phyloP scores from a whole-genome alignment of 495 filamentous ascomycete genomes.

The Hapsidospora chrysogenum region DNA sequence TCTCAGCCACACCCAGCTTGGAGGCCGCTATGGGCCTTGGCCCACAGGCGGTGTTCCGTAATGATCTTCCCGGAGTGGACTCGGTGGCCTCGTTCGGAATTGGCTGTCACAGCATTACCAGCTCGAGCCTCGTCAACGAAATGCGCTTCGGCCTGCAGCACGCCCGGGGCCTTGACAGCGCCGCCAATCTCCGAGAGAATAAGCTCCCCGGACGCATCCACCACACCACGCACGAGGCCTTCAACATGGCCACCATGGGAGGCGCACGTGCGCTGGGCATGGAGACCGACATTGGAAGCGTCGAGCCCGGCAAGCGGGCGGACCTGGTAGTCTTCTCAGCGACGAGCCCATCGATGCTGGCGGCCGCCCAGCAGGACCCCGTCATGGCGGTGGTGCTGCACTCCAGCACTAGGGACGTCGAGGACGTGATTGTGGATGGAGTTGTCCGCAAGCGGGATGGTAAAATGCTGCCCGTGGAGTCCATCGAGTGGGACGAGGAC shows the following conservation, averaged over 20 bases:
- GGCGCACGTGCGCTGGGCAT: slow-evolving; percentile 28
- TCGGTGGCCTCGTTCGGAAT: slow-evolving; percentile 23
- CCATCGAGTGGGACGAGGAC: no score
- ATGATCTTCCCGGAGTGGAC: slow-evolving; percentile 10
- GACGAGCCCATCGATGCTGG: slow-evolving; percentile 20
- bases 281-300: slow-evolving; percentile 23
- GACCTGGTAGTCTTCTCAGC: slow-evolving; percentile 28
- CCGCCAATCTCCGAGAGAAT: slow-evolving; percentile 11
- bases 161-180: slow-evolving; percentile 15
- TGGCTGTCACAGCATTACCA: slow-evolving; percentile 29
- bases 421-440: slow-evolving; percentile 27
- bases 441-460: slow-evolving; percentile 18
- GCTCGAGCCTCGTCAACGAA: slow-evolving; percentile 14
- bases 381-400: slow-evolving; percentile 30
- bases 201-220: slow-evolving; percentile 14
- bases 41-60: slow-evolving; percentile 13
- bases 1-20: slow-evolving; percentile 23
- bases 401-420: slow-evolving; percentile 21
- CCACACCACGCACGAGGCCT: slow-evolving; percentile 25
- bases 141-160: slow-evolving; percentile 26
- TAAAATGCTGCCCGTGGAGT: neutral
- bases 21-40: slow-evolving; percentile 25
- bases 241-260: slow-evolving; percentile 30
- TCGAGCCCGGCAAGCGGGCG: slow-evolving; percentile 26
- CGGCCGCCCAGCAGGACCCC: slow-evolving; percentile 23